Evolutionary conservation across 768 basidiomycete species (phyloP).

Genomic region (Exidia glandulosa): DNA sequence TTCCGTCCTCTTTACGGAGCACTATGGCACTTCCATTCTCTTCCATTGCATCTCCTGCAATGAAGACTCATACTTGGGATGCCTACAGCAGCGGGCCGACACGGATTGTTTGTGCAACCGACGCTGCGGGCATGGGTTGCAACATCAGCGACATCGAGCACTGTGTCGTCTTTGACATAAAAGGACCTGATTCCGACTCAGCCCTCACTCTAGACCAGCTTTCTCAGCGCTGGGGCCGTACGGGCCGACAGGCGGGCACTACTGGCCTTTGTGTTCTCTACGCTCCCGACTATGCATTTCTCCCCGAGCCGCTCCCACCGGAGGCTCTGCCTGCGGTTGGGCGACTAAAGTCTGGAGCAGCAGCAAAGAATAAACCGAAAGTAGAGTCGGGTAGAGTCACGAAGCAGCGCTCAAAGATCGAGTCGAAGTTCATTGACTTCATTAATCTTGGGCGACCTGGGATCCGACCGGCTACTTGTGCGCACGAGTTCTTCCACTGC

Average conservation of each 20-base stretch:
- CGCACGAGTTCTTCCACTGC: background rate
- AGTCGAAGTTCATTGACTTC: background rate
- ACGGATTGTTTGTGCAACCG: slow-evolving; percentile 13
- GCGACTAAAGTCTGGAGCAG: background rate
- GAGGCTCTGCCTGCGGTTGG: background rate
- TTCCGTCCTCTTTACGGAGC: slow-evolving; percentile 12
- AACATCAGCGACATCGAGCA: slow-evolving; percentile 11
- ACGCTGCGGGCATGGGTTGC: slow-evolving; percentile 16
- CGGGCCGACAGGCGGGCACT: background rate
- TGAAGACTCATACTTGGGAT: slow-evolving; percentile 12
- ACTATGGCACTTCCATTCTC: slow-evolving; percentile 13
- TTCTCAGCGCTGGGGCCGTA: background rate
- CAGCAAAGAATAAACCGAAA: background rate
- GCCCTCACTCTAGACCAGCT: background rate
- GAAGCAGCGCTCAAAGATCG: background rate
- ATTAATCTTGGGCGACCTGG: background rate
- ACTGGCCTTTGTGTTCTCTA: background rate
- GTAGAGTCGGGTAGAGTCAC: background rate
- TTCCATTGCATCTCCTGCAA: slow-evolving; percentile 8
- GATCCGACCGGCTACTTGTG: background rate
- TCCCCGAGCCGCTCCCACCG: background rate
- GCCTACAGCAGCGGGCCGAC: slow-evolving; percentile 9
- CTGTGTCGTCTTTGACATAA: background rate
- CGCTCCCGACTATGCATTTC: background rate
- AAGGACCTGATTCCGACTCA: background rate